These are phyloP conservation scores for Fusarium beomiforme DNA, from an alignment of 2,329 filamentous ascomycete genomes.

Conservation along the genomic window DNA sequence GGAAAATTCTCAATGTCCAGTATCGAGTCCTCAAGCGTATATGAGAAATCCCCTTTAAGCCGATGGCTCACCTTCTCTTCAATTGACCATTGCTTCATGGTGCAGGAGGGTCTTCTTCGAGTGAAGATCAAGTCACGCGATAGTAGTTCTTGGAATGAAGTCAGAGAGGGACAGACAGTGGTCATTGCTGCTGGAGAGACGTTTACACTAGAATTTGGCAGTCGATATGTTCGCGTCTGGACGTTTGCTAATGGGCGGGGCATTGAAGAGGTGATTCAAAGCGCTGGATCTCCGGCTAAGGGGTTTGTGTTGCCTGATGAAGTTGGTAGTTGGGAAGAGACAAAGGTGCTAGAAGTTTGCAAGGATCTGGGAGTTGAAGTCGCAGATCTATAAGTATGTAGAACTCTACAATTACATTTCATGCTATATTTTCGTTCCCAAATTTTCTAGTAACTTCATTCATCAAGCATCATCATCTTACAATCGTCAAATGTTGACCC, in stretches of 20 bases:
- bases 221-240: conserved; percentile 58
- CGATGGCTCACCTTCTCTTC: conserved; percentile 52
- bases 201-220: conserved; percentile 55
- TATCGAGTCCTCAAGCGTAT: conserved; percentile 57
- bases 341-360: background rate
- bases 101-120: conserved; percentile 57
- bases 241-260: conserved; percentile 61
- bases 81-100: conserved; percentile 63
- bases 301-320: conserved; percentile 53
- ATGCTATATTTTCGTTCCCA: too few relatives aligned
- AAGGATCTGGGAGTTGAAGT: background rate
- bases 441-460: too few relatives aligned
- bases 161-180: conserved; percentile 58
- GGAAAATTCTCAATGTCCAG: conserved; percentile 64
- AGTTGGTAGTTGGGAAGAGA: background rate
- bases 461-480: too few relatives aligned
- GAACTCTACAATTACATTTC: too few relatives aligned
- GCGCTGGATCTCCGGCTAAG: conserved; percentile 48
- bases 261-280: conserved; percentile 57
- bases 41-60: conserved; percentile 28
- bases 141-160: background rate
- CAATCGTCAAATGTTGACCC: too few relatives aligned
- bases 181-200: conserved; percentile 58
- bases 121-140: conserved; percentile 46
- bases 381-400: background rate